Evolutionary conservation across 2,329 filamentous ascomycete genomes (phyloP).

Genomic region (Cordyceps cateniannulata): DNA sequence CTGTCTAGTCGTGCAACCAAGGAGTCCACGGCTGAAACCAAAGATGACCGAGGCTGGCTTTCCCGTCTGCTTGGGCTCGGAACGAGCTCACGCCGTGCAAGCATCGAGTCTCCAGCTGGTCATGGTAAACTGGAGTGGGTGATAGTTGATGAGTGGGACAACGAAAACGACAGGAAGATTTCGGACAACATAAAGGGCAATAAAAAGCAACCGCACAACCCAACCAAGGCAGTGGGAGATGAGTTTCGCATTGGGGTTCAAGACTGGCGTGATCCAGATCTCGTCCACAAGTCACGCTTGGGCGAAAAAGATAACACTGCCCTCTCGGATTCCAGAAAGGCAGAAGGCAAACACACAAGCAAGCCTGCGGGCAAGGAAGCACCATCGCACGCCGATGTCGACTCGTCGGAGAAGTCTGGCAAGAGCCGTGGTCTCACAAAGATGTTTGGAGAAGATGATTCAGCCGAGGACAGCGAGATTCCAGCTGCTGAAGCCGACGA

Average conservation of each 20-base stretch:
- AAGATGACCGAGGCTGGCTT: constrained; percentile 34
- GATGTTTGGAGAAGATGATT: constrained; percentile 40
- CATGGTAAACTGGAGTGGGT: constrained; percentile 73
- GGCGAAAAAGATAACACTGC: constrained; percentile 13
- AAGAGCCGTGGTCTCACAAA: constrained; percentile 34
- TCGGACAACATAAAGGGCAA: constrained; percentile 36
- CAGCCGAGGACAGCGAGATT: neutral
- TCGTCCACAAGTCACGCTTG: constrained; percentile 22
- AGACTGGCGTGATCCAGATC: constrained; percentile 76
- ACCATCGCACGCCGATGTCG: neutral
- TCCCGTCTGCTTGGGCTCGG: constrained; percentile 34
- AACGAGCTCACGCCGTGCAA: constrained; percentile 22
- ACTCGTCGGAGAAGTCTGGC: constrained; percentile 14
- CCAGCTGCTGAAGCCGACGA: constrained; percentile 20
- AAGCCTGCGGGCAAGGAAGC: constrained; percentile 3
- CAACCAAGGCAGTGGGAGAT: constrained; percentile 37
- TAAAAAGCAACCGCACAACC: constrained; percentile 23
- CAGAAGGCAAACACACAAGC: constrained; percentile 3
- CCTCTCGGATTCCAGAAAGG: constrained; percentile 1
- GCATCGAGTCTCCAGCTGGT: constrained; percentile 56
- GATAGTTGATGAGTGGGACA: constrained; percentile 58
- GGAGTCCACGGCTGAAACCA: constrained; percentile 15
- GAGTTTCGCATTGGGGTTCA: constrained; percentile 78
- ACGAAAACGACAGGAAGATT: constrained; percentile 40
- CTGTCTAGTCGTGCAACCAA: constrained; percentile 24